Base-by-base conservation (phyloP, 768 basidiomycete genomes). In the Hysterangium stoloniferum region DNA sequence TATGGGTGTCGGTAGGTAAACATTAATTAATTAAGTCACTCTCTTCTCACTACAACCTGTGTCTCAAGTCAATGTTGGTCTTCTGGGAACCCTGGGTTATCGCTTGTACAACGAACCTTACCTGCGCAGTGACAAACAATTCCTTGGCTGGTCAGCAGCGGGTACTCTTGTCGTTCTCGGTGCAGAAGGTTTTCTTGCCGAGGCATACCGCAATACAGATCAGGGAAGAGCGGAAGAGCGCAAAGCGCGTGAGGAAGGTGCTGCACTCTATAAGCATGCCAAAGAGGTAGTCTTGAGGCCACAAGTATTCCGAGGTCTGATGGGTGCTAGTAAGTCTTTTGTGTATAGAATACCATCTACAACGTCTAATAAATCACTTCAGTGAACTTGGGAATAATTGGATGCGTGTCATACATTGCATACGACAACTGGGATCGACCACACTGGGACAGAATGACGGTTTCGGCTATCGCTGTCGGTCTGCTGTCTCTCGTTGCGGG, bases 351-450 rank as follows among this genome's bases (percentile, higher is more conserved):
- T 22, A 2, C 36, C 36, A 27, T n/a, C 33, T 13, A 4, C 28
- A 7, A 13, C 3, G 25, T 22, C 17, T 12, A 32, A 28, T 49
- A 27, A 43, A 28, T 54, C 29, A 52, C 3, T 2, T 29, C 44
- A 80, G 78, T 82, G 44, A 89, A 89, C 57, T 66, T 80, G 1
- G 80, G 74, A 4, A 62, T 88, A 11, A 60, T 88, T 25, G 79
- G 81, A 3, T 63, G 73, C 15, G 64, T 86, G 12, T 82, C 82
- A 2, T 89, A 83, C 62, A 64, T 75, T 52, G 70, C 72, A 1
- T 88, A 84, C 63, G 60, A 64, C 40, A 73, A 86, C 62, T 87
- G 86, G 84, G 68, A 84, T 54, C 64, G 65, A 29, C 73, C 77
- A 1, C 63, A 57, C 3, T 87, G 86, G 86, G 82, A 88, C 62